Percentiles rank a stretch among this genome's conserved stretches.
These are phyloP conservation scores for Fusarium brevicatenulatum DNA, from an alignment of 2,329 filamentous ascomycete genomes.

Conservation along the genomic window DNA sequence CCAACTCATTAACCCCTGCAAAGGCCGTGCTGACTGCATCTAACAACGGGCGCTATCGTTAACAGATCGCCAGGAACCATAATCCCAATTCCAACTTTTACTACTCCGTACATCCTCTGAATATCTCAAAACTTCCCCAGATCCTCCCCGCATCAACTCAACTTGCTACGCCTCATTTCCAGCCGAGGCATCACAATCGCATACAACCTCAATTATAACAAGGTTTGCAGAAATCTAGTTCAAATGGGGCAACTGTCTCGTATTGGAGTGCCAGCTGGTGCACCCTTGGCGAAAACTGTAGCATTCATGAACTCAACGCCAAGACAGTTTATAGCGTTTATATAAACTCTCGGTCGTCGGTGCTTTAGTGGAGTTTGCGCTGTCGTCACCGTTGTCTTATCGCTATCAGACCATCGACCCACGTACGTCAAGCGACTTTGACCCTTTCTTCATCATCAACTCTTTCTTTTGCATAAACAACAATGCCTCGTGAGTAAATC, in stretches of 20 bases:
- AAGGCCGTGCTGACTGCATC: constrained; percentile 4
- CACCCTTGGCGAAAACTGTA: background rate
- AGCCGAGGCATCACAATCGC: constrained; percentile 16
- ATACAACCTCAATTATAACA: background rate
- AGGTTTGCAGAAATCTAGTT: background rate
- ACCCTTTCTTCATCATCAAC: background rate
- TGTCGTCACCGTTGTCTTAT: constrained; percentile 34
- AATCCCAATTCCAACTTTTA: background rate
- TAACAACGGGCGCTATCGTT: background rate
- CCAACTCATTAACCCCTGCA: constrained; percentile 9
- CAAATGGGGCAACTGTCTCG: background rate
- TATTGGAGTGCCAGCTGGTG: background rate
- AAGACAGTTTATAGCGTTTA: background rate
- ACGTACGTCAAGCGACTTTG: constrained; percentile 27
- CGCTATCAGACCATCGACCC: constrained; percentile 35
- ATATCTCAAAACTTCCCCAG: constrained; percentile 15
- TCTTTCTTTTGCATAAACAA: background rate
- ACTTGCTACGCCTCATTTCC: background rate
- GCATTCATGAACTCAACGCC: background rate
- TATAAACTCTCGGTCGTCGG: constrained; percentile 5
- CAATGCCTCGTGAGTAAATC: constrained; percentile 32
- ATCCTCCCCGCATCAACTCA: background rate
- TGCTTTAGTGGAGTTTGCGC: constrained; percentile 29
- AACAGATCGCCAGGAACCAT: constrained; percentile 16
- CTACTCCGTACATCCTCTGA: background rate